Percentiles rank a stretch among this genome's conserved stretches.
phyloP scores from a whole-genome alignment of 2,329 filamentous ascomycete genomes.

The Biscogniauxia marginata region DNA sequence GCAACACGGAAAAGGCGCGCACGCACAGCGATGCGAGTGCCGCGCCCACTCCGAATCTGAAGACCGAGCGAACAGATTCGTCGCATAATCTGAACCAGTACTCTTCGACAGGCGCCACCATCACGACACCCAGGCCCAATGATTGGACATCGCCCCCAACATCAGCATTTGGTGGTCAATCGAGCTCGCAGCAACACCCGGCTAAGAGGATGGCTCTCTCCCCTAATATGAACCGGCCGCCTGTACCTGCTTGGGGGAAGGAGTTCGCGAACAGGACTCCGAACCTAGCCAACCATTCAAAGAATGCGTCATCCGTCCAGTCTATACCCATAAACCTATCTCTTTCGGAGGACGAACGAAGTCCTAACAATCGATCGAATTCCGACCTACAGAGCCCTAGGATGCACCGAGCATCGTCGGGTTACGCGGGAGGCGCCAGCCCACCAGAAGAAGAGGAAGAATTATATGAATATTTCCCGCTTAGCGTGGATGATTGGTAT shows the following conservation, averaged over 20 bases:
- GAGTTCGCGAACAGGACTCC: conserved; percentile 26
- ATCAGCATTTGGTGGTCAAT: conserved; percentile 28
- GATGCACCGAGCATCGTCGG: conserved; percentile 31
- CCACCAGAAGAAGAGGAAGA: conserved; percentile 76
- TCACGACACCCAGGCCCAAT: conserved; percentile 32
- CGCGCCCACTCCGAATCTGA: conserved; percentile 28
- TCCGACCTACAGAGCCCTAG: conserved; percentile 52
- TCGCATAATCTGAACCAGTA: conserved; percentile 26
- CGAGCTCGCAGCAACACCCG: conserved; percentile 40
- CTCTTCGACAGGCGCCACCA: conserved; percentile 21
- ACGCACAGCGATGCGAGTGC: conserved; percentile 37
- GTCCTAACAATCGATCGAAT: conserved; percentile 49
- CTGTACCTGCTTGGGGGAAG: conserved; percentile 50
- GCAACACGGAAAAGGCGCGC: conserved; percentile 46
- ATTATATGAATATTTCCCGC: conserved; percentile 91
- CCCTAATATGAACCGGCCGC: conserved; percentile 49
- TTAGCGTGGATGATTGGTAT: conserved; percentile 84
- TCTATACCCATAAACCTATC: conserved; percentile 50
- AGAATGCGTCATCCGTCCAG: conserved; percentile 22
- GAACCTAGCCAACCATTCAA: conserved; percentile 22
- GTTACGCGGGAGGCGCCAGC: conserved; percentile 50
- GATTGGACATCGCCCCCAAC: conserved; percentile 47
- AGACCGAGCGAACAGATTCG: conserved; percentile 31
- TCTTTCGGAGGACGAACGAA: conserved; percentile 60
- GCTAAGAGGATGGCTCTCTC: conserved; percentile 54